A percentile compares a stretch with the other conserved stretches of the same genome.
These are phyloP conservation scores for Elsinoe fawcettii DNA, from an alignment of 2,329 filamentous ascomycete species.

Conservation along the genomic window DNA sequence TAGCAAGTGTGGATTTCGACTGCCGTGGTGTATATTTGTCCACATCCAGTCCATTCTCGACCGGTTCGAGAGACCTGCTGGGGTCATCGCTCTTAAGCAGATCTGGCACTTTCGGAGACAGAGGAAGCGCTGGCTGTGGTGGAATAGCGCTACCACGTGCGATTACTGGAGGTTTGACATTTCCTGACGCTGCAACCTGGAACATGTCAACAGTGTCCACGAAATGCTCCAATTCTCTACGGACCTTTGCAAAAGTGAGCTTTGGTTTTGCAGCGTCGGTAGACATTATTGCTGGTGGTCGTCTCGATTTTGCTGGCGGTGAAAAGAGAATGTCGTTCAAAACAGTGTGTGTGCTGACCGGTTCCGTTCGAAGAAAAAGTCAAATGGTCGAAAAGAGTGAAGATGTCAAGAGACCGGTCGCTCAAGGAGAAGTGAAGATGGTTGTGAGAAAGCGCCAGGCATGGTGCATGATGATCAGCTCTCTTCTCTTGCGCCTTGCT, in stretches of 20 bases:
- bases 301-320: constrained; percentile 25
- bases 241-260: constrained; percentile 71
- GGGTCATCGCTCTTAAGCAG: not conserved
- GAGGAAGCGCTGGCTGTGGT: not conserved
- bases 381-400: constrained; percentile 10
- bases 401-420: constrained; percentile 36
- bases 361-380: constrained; percentile 21
- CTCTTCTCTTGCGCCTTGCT: not conserved
- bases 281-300: constrained; percentile 22
- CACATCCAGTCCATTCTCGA: constrained; percentile 21
- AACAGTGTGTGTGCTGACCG: constrained; percentile 32
- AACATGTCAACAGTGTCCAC: constrained; percentile 19
- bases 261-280: constrained; percentile 34
- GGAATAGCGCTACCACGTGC: constrained; percentile 16
- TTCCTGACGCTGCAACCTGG: constrained; percentile 37
- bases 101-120: not conserved
- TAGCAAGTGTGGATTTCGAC: constrained; percentile 14
- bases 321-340: constrained; percentile 19
- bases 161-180: constrained; percentile 23
- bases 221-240: constrained; percentile 22
- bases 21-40: constrained; percentile 19
- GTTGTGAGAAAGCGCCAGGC: constrained; percentile 24
- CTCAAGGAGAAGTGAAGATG: constrained; percentile 40
- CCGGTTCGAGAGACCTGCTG: constrained; percentile 19
- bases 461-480: constrained; percentile 35